Base-by-base conservation (phyloP, 805 yeast species). In the Wickerhamiella sergipiensis region DNA sequence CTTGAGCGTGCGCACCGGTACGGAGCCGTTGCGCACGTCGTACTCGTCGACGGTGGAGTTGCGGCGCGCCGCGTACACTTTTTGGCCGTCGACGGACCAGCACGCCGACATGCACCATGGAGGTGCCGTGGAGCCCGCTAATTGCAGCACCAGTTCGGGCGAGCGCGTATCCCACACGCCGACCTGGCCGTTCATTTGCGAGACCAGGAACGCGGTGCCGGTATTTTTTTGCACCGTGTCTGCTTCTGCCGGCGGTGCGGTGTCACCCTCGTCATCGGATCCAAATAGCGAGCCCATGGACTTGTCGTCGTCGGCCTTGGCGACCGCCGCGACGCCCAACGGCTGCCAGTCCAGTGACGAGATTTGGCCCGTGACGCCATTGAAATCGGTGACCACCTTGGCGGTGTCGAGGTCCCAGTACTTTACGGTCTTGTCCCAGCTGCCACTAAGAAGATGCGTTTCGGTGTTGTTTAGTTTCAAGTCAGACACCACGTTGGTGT, bases 361-460 rank as follows among this genome's bases (percentile, higher is more conserved):
- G 1, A 90, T 71, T 63, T 92, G 97, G 2, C 96, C 92, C 0
- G 84, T 71, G 31, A 80, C 72, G 1, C 79, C 81, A 2, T 64
- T 59, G 61, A 72, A 86, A 24, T 72, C 64, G 12, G 72, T 72
- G 2, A 71, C 60, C 9, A 71, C 63, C 17, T 69, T 65, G 1
- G 97, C 96, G 0, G 83, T 76, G 57, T 85, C 75, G 53, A 92
- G 70, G 66, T 92, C 98, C 95, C 97, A 90, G 55, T 81, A 78
- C 6, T 79, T 64, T 1, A 90, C 74, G 19, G 76, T 71, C 65
- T 78, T 83, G 68, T 92, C 98, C 98, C 97, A 92, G 17, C 87
- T 76, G 0, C 95, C 97, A 48, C 92, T 81, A 18, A 90, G 58
- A 46, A 88, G 81, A 45, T 69, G 67, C 45, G 75, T 75, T 59